These are phyloP conservation scores for Ustilago hordei DNA, from an alignment of 1,284 basidiomycete genomes.

Conservation along the genomic window DNA sequence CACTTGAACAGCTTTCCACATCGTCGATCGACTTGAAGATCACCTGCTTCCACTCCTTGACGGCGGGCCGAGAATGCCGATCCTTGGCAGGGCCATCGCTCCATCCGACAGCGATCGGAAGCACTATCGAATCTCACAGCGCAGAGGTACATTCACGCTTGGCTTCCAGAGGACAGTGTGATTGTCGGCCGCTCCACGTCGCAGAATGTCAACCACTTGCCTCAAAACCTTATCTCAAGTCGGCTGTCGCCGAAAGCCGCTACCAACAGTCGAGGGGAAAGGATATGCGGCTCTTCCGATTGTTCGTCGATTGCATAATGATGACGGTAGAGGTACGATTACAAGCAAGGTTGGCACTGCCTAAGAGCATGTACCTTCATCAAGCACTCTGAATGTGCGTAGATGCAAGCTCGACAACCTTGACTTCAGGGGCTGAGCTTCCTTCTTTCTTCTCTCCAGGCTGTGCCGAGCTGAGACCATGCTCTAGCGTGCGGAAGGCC, in stretches of 20 bases:
- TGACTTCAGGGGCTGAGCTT: constrained; percentile 8
- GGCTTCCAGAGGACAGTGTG: not conserved
- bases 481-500: constrained; percentile 30
- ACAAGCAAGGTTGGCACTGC: constrained; percentile 4
- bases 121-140: not conserved
- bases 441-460: constrained; percentile 10
- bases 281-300: not conserved
- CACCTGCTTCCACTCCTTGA: not conserved
- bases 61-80: not conserved
- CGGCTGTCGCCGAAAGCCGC: not conserved
- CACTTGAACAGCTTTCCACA: not conserved
- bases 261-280: not conserved
- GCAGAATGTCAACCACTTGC: not conserved
- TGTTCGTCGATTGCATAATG: not conserved
- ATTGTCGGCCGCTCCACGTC: not conserved
- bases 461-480: constrained; percentile 21
- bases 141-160: not conserved
- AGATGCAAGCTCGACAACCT: constrained; percentile 33
- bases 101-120: not conserved
- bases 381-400: constrained; percentile 34
- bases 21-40: not conserved
- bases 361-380: not conserved
- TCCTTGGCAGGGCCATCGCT: not conserved
- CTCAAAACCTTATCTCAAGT: not conserved
- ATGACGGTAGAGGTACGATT: not conserved